Evolutionary conservation across 2,329 filamentous ascomycete species (phyloP), one percentile per base, ranked within the genome.

Genomic region (Beauveria sp.): DNA sequence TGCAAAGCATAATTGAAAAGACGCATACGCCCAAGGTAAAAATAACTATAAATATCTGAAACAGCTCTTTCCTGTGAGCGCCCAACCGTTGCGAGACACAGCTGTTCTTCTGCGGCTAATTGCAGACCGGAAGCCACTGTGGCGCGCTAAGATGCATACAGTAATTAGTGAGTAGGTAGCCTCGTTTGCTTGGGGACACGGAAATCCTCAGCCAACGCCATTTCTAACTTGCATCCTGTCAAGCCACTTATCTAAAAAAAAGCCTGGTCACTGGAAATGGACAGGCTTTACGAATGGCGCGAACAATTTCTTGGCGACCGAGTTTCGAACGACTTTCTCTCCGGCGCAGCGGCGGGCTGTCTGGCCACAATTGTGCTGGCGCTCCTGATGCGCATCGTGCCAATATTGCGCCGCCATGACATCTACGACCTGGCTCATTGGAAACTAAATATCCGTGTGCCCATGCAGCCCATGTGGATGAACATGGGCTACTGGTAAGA

Each of bases 401-500:
- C 63, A 0, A 55, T 67, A 16, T 59, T 74, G 42, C 69, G 68
- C 5, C 69, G 68, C 5, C 68, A 60, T 53, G 69, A 66, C 51
- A 63, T 71, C 14, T 85, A 85, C 64, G 77, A 78, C 1, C 71
- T 85, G 7, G 79, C 81, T 20, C 83, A 85, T 73, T 83, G 81
- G 64, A 77, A 81, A 63, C 76, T 85, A 54, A 83, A 85, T 65
- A 64, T 82, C 24, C 70, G 74, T 20, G 67, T 80, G 1, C 77
- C 78, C 1, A 72, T 77, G 2, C 66, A 69, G 5, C 76, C 75
- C n/a, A 82, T 85, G 81, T 86, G 83, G 82, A 86, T 86, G 81
- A 86, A 85, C 61, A 78, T 86, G 72, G 83, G 83, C 0, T 85
- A 81, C 63, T 86, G 83, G 83, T 79, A 77, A 68, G 79, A 73